Percentiles rank a stretch among this genome's conserved stretches.
Evolutionary conservation across 2,329 filamentous ascomycete genomes (phyloP).

Genomic region (Aspergillus fischeri): DNA sequence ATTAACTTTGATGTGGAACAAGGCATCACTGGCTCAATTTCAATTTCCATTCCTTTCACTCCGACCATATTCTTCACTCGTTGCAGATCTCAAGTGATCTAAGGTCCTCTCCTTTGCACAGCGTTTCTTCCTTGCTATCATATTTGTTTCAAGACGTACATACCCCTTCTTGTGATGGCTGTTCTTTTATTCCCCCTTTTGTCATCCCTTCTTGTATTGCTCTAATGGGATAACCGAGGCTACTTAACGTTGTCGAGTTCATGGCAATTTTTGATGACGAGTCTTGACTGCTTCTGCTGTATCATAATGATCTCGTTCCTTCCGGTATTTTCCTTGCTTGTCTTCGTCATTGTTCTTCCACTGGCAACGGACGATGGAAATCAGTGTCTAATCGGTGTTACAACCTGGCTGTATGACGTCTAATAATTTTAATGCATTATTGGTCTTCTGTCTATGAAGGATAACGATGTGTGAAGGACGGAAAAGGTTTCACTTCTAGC

Average conservation of each 20-base stretch:
- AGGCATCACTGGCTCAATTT: background rate
- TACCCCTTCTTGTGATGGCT: conserved; percentile 10
- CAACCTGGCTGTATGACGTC: background rate
- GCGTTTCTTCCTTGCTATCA: conserved; percentile 3
- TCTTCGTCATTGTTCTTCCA: background rate
- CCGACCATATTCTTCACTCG: background rate
- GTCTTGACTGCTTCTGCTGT: background rate
- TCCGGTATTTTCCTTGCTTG: background rate
- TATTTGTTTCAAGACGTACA: conserved; percentile 13
- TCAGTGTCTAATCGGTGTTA: background rate
- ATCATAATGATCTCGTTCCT: background rate
- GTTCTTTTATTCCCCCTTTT: background rate
- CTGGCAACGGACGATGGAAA: conserved; percentile 1
- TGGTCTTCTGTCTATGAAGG: background rate
- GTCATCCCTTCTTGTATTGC: background rate
- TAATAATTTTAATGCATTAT: background rate
- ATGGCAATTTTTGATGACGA: background rate
- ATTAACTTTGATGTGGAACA: background rate
- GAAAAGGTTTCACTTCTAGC: background rate
- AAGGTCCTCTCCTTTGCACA: background rate
- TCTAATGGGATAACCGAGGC: background rate
- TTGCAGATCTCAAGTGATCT: background rate
- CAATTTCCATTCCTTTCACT: background rate
- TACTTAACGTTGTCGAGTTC: background rate
- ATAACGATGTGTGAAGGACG: background rate